Evolutionary conservation across 345 rosid species (phyloP).

Genomic region (Salix arbutifolia): DNA sequence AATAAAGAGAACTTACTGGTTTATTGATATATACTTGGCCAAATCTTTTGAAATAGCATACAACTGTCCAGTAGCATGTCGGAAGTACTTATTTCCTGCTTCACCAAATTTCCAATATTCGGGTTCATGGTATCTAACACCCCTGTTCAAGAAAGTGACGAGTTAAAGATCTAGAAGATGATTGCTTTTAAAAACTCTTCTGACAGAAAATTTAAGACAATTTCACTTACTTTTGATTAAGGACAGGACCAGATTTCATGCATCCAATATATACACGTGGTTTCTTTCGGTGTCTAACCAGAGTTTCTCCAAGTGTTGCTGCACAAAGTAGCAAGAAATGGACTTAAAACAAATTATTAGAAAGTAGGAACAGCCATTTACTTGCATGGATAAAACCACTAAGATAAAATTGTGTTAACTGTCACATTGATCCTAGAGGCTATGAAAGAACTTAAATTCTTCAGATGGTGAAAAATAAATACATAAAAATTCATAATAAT

Average conservation of each 20-base stretch:
- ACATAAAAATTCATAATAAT: too few relatives aligned
- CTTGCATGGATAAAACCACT: neutral
- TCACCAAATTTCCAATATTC: conserved; percentile 96
- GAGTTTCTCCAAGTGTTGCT: conserved; percentile 92
- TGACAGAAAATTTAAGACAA: too few relatives aligned
- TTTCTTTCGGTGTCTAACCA: conserved; percentile 63
- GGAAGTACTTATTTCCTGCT: conserved; percentile 88
- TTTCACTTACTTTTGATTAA: conserved; percentile 79
- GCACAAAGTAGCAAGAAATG: conserved; percentile 16
- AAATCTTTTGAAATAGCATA: conserved; percentile 92
- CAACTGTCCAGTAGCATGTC: conserved; percentile 95
- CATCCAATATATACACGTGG: conserved; percentile 87
- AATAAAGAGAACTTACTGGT: conserved; percentile 46
- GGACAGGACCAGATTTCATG: conserved; percentile 98
- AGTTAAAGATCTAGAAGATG: too few relatives aligned
- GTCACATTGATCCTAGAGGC: too few relatives aligned
- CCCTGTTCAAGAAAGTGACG: conserved; percentile 13
- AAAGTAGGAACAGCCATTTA: neutral
- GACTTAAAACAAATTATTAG: neutral
- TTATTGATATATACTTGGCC: conserved; percentile 88
- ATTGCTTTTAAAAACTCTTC: neutral
- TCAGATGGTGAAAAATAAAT: too few relatives aligned
- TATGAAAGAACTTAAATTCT: too few relatives aligned
- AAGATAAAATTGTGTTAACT: too few relatives aligned
- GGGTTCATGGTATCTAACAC: conserved; percentile 95